A percentile compares a stretch with the other conserved stretches of the same genome.
phyloP scores from a whole-genome alignment of 805 yeast species.

The Teunomyces atbi region DNA sequence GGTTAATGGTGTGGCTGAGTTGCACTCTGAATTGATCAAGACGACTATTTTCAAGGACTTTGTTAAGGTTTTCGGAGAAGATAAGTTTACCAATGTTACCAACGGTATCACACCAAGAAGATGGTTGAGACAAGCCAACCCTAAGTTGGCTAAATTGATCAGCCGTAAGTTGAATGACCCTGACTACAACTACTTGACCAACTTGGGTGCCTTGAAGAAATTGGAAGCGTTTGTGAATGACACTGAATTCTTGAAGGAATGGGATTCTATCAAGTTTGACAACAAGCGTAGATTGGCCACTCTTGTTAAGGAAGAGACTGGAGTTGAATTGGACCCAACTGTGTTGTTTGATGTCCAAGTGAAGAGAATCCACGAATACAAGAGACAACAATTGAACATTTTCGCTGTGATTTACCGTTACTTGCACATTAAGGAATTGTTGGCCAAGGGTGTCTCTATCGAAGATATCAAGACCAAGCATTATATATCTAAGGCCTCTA shows the following conservation, averaged over 20 bases:
- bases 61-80: conserved; percentile 75
- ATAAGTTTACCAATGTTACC: conserved; percentile 87
- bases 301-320: conserved; percentile 63
- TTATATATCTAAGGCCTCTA: conserved; percentile 70
- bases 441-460: conserved; percentile 44
- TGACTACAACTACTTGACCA: conserved; percentile 62
- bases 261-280: conserved; percentile 68
- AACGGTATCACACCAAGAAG: conserved; percentile 96
- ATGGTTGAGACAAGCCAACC: conserved; percentile 94
- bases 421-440: conserved; percentile 66
- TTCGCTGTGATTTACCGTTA: conserved; percentile 87
- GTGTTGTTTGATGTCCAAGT: conserved; percentile 90
- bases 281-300: conserved; percentile 69
- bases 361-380: conserved; percentile 92
- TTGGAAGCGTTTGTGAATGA: conserved; percentile 70
- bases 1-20: conserved; percentile 94
- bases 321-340: conserved; percentile 64
- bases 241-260: conserved; percentile 58
- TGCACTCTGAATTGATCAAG: conserved; percentile 86
- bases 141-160: conserved; percentile 71
- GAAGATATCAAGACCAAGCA: conserved; percentile 56
- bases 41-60: conserved; percentile 90
- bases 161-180: conserved; percentile 65
- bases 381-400: conserved; percentile 90
- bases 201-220: conserved; percentile 64